These are phyloP conservation scores for Citrus cavaleriei DNA, from an alignment of 345 rosid genomes.

Conservation along the genomic window DNA sequence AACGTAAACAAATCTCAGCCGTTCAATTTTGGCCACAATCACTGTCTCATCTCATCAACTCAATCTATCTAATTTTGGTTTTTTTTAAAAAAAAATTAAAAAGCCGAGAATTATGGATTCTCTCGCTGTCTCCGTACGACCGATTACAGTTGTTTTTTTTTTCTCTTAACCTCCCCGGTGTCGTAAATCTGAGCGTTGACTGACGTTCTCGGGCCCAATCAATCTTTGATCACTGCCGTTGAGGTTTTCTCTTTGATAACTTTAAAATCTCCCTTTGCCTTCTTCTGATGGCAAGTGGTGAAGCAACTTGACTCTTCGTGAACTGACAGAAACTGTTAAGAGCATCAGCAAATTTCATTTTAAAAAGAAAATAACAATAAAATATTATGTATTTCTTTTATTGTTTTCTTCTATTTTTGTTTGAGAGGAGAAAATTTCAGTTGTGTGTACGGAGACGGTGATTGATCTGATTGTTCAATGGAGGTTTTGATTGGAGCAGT, in stretches of 20 bases:
- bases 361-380: no score
- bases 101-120: background rate
- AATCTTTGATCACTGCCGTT: slow-evolving; percentile 11
- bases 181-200: slow-evolving; percentile 16
- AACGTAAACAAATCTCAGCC: slow-evolving; percentile 16
- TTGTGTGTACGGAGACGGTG: slow-evolving; percentile 14
- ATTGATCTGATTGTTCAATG: slow-evolving; percentile 14
- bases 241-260: background rate
- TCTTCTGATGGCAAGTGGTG: slow-evolving; percentile 15
- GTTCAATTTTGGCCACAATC: background rate
- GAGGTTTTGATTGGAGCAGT: background rate
- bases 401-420: slow-evolving; percentile 5
- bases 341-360: background rate
- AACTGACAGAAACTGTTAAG: background rate
- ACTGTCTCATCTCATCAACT: background rate
- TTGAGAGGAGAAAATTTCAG: background rate
- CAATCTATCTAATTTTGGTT: background rate
- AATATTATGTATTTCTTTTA: background rate
- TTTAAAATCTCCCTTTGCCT: slow-evolving; percentile 14
- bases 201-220: background rate
- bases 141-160: background rate
- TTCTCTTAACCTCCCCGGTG: background rate
- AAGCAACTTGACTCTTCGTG: background rate
- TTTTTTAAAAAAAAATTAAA: background rate
- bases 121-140: background rate